A percentile compares a stretch with the other conserved stretches of the same genome.
phyloP scores from a whole-genome alignment of 495 filamentous ascomycete species.

The Hamigera avellanea region DNA sequence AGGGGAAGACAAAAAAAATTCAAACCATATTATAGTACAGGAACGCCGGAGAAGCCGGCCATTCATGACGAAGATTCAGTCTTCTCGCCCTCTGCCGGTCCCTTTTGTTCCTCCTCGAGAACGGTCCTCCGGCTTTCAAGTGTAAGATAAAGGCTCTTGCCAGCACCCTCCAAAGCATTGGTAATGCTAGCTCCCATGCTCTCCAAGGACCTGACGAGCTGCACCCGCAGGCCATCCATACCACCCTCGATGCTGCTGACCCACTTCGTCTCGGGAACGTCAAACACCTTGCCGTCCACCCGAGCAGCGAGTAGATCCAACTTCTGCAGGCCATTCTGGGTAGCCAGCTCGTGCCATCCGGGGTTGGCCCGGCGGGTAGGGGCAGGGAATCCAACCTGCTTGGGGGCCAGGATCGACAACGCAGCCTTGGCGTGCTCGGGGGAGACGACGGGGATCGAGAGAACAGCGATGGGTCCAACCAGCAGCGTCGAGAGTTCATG shows the following conservation, averaged over 20 bases:
- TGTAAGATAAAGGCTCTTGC: slow-evolving; percentile 71
- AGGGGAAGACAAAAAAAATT: not conserved
- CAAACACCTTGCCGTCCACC: slow-evolving; percentile 72
- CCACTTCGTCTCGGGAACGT: slow-evolving; percentile 68
- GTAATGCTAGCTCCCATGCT: slow-evolving; percentile 63
- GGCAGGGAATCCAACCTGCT: slow-evolving; percentile 57
- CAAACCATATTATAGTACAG: slow-evolving; percentile 27
- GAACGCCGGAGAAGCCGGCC: slow-evolving; percentile 6
- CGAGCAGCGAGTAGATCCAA: slow-evolving; percentile 75
- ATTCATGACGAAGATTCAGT: slow-evolving; percentile 20
- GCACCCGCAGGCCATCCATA: slow-evolving; percentile 66
- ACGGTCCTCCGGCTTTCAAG: slow-evolving; percentile 66
- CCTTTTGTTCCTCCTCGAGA: slow-evolving; percentile 61
- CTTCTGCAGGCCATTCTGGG: slow-evolving; percentile 76
- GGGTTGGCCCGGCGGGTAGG: slow-evolving; percentile 66
- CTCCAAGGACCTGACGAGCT: slow-evolving; percentile 69
- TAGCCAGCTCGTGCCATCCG: slow-evolving; percentile 62
- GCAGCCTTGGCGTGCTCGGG: slow-evolving; percentile 72
- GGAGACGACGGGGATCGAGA: slow-evolving; percentile 74
- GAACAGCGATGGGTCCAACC: slow-evolving; percentile 62
- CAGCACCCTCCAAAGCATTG: slow-evolving; percentile 58
- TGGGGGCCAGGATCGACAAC: slow-evolving; percentile 63
- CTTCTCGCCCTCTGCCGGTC: slow-evolving; percentile 21
- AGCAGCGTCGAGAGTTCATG: slow-evolving; percentile 68
- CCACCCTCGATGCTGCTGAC: slow-evolving; percentile 76